Percentiles rank a stretch among this genome's conserved stretches.
phyloP scores from a whole-genome alignment of 1,284 basidiomycete species.

The Cryptococcus sp. region DNA sequence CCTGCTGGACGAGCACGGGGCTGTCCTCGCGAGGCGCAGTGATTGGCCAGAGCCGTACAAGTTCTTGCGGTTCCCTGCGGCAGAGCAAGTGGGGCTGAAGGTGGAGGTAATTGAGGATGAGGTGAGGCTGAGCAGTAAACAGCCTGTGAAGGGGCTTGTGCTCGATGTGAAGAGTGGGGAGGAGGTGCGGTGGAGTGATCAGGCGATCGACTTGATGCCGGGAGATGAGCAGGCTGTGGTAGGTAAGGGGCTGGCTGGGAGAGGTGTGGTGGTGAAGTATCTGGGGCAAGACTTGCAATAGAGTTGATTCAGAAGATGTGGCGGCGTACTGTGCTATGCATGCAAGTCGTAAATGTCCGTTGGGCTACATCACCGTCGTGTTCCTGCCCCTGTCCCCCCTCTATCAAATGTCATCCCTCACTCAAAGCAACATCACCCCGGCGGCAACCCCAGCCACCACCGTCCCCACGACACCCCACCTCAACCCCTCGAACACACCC shows the following conservation, averaged over 20 bases:
- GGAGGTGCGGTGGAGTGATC: slow-evolving; percentile 76
- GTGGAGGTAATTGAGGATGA: slow-evolving; percentile 60
- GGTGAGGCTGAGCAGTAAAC: slow-evolving; percentile 60
- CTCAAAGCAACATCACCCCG: background rate
- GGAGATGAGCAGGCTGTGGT: slow-evolving; percentile 66
- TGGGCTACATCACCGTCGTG: background rate
- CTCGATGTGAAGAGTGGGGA: slow-evolving; percentile 66
- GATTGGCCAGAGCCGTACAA: slow-evolving; percentile 86
- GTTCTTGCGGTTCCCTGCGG: slow-evolving; percentile 70
- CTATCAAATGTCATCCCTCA: too few species aligned
- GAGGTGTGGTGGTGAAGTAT: slow-evolving; percentile 59
- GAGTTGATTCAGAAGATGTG: background rate
- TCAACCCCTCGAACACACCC: too few species aligned
- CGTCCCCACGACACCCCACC: too few species aligned
- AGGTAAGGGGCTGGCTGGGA: slow-evolving; percentile 63
- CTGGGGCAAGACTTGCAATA: slow-evolving; percentile 7
- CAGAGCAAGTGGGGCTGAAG: slow-evolving; percentile 55
- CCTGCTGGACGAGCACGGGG: slow-evolving; percentile 56
- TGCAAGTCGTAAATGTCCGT: background rate
- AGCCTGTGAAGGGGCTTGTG: slow-evolving; percentile 79
- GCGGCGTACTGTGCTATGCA: background rate
- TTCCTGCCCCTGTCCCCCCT: background rate
- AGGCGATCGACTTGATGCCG: slow-evolving; percentile 80
- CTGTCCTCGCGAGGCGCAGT: slow-evolving; percentile 65
- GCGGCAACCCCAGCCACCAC: background rate